Conservation (phyloP, 495 filamentous ascomycete genomes). For the Lichina pygmaea region DNA sequence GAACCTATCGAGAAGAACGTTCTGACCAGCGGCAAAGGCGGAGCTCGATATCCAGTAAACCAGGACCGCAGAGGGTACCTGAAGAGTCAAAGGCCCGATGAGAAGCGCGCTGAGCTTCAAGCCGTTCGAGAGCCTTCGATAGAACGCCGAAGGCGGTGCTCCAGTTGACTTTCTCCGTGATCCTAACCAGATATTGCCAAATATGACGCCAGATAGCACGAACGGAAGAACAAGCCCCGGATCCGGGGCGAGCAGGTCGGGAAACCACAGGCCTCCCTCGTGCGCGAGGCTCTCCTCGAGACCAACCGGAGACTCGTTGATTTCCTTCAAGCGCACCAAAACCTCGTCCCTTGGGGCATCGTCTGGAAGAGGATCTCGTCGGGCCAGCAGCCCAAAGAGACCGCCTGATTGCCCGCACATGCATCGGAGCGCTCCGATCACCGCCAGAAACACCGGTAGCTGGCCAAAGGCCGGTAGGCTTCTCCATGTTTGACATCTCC, state of each 20-base stretch:
- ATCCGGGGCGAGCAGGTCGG: conserved; percentile 44
- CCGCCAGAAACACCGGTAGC: conserved; percentile 39
- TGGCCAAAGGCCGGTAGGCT: conserved; percentile 16
- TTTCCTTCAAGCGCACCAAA: not conserved
- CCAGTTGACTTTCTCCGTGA: conserved; percentile 2
- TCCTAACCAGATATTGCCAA: conserved; percentile 14
- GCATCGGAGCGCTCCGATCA: conserved; percentile 37
- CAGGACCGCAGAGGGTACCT: conserved; percentile 33
- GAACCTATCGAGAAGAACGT: conserved; percentile 6
- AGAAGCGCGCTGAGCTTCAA: conserved; percentile 14
- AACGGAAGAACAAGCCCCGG: conserved; percentile 38
- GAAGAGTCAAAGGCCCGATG: conserved; percentile 19
- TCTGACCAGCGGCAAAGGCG: conserved; percentile 9
- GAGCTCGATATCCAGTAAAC: conserved; percentile 42
- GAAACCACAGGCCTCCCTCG: conserved; percentile 64
- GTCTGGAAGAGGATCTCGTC: not conserved
- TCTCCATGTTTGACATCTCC: conserved; percentile 25
- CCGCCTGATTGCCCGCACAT: conserved; percentile 31
- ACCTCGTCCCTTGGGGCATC: too few relatives aligned
- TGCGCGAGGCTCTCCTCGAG: conserved; percentile 28
- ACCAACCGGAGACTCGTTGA: not conserved
- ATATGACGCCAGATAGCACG: conserved; percentile 21
- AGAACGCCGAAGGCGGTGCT: conserved; percentile 6
- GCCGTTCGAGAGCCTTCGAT: conserved; percentile 10
- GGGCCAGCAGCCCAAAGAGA: conserved; percentile 17